Base-by-base conservation (phyloP, 345 rosid species). In the Combretum micranthum region DNA sequence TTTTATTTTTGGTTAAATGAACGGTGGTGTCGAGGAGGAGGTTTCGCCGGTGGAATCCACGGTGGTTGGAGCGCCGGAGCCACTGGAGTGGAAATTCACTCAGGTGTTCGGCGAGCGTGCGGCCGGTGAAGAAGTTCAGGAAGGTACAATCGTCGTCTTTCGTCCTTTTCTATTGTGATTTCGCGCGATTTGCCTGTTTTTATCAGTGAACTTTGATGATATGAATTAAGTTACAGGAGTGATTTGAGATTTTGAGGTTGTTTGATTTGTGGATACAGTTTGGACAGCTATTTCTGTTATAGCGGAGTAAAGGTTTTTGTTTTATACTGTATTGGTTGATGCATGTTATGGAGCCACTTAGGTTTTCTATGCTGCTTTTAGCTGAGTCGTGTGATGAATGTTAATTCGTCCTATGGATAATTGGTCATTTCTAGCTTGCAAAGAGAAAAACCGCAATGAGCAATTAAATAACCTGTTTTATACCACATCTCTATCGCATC, bases 91-190 rank as follows among this genome's bases (percentile, higher is more conserved):
- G 98, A 91, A 87, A 81, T 91, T 91, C 78, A 80, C 98, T 59
- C 98, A 91, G 80, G 96, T 91, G n/a, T 91, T 88, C 72, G 98
- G 98, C 47, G 98, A 91, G 67, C 86, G 95, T 44, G 73, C 88
- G 32, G 93, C 93, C 43, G 96, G 96, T 15, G 98, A 91, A 68
- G 98, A 91, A 79, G 90, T 91, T 20, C 96, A 91, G 76, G 98
- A 88, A 76, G 95, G 95, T 86, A 57, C 52, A 32, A 47, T 52
- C 55, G n/a, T n/a, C 55, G 64, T 56, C 32, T 58, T 67, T 56
- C 20, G 43, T 17, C 50, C 21, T n/a, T 37, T 10, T 71, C 11
- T n/a, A 52, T 59, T 67, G 53, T 37, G 32, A 50, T 20, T 53
- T 59, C 59, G 2, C 43, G 74, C 74, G 53, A 59, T 71, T 53